Base-by-base conservation (phyloP, 768 basidiomycete genomes). In the Lactarius pseudohatsudake region DNA sequence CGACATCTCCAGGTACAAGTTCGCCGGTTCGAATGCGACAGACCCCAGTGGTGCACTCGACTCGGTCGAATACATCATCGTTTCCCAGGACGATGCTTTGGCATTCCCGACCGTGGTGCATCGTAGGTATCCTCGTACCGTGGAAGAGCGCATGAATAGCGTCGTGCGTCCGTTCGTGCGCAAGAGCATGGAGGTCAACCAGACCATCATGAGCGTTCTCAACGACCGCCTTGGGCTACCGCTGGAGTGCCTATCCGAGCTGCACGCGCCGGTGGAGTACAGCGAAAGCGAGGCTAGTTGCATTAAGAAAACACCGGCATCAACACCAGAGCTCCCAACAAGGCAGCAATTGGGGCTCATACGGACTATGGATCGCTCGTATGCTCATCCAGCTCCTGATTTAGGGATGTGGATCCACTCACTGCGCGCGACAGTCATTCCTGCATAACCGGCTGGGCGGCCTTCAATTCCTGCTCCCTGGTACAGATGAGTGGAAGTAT, bases 351-450 rank as follows among this genome's bases (percentile, higher is more conserved):
- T 34, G 76, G 76, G 13, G 74, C 76, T 4, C 79, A 79, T 61
- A 79, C 77, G 1, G 79, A 79, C 66, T 79, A 77, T 58, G 77
- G 77, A 5, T 76, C 75, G 1, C 61, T 78, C 36, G 63, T 64
- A 28, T 22, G 13, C 38, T 15, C 13, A 38, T 13, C 38, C 13
- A 13, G 13, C 38, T 38, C 10, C 18, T 4, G 16, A 28, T 18
- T 3, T 22, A 26, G 9, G 13, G 41, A 36, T 34, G 13, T 9
- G 20, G 22, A n/a, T 34, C 22, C 32, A 11, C 41, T 56, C 13
- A 57, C 65, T 6, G 0, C 10, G 10, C 8, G 22, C 13, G 13
- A 30, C 55, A 64, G 63, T 41, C 63, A 7, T 36, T 64, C 13
- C 22, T 58, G 54, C 56, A 64, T 56, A 32, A 43, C 38, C 40